phyloP scores from a whole-genome alignment of 139 green algal genomes.

The Monoraphidium neglectum region DNA sequence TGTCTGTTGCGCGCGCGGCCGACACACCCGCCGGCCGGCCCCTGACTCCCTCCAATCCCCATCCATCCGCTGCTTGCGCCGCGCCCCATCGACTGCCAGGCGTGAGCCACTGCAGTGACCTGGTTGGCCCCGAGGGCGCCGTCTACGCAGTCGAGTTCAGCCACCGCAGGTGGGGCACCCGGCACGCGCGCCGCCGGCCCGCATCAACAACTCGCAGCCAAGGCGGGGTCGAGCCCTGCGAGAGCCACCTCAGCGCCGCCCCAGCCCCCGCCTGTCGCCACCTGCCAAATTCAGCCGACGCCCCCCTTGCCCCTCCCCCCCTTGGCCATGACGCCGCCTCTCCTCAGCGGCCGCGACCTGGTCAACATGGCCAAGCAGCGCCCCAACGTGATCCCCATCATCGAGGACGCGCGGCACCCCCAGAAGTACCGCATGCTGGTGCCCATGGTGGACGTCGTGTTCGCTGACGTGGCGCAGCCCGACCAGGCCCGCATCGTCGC shows the following conservation, averaged over 20 bases:
- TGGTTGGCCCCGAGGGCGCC: conserved; percentile 91
- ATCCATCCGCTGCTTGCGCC: no score
- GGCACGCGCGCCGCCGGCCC: background rate
- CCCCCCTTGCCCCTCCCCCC: no score
- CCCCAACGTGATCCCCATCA: conserved; percentile 99
- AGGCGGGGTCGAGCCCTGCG: no score
- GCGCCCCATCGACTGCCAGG: conserved; percentile 74
- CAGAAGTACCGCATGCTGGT: conserved; percentile 99
- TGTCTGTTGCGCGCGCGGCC: no score
- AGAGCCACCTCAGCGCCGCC: no score
- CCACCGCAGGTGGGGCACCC: conserved; percentile 62
- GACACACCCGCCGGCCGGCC: no score
- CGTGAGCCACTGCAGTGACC: conserved; percentile 92
- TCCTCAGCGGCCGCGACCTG: conserved; percentile 85
- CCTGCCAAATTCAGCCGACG: background rate
- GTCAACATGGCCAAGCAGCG: conserved; percentile 99
- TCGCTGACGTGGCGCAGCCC: conserved; percentile 98
- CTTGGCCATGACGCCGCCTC: no score
- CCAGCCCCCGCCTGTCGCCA: background rate
- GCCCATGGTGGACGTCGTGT: conserved; percentile 99
- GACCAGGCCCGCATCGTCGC: conserved; percentile 97
- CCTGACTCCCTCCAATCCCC: no score
- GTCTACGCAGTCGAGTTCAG: conserved; percentile 99
- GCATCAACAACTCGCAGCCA: no score
- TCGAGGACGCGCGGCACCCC: conserved; percentile 98